Percentiles rank a stretch among this genome's conserved stretches.
Conservation (phyloP, 2,329 filamentous ascomycete genomes). For the Fusarium subglutinans region DNA sequence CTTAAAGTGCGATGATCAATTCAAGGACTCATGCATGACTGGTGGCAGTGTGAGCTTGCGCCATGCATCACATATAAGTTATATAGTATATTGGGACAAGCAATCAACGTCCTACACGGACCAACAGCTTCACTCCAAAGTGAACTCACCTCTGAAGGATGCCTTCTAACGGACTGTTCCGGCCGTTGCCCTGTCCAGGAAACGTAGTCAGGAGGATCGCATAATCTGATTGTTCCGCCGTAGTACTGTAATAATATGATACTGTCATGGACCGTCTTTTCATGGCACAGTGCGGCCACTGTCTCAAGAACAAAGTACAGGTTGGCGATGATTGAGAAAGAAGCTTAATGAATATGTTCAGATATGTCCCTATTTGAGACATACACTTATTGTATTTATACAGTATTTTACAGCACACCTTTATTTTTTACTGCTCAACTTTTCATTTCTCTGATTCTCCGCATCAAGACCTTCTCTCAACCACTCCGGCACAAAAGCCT, state of each 20-base stretch:
- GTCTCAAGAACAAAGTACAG: neutral
- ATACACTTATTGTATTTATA: conserved; percentile 7
- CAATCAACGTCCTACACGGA: neutral
- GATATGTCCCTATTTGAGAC: conserved; percentile 10
- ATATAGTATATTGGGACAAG: neutral
- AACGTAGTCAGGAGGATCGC: neutral
- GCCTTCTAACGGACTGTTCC: neutral
- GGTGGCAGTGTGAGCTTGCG: conserved; percentile 1
- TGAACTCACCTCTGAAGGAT: neutral
- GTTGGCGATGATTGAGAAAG: neutral
- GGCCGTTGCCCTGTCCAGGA: neutral
- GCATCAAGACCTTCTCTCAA: conserved; percentile 55
- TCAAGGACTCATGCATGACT: neutral
- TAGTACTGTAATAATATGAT: neutral
- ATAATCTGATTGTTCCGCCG: neutral
- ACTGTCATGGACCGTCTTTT: neutral
- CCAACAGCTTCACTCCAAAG: neutral
- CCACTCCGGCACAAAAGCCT: conserved; percentile 89
- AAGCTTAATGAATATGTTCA: neutral
- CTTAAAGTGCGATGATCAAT: neutral
- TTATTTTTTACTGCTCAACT: neutral
- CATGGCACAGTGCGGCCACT: neutral
- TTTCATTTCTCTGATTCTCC: conserved; percentile 30
- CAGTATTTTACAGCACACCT: conserved; percentile 17
- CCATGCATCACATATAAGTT: neutral